Evolutionary conservation across 1,284 basidiomycete species (phyloP), one percentile per base, ranked within the genome.

Genomic region (Cryptococcus jaspeensis): DNA sequence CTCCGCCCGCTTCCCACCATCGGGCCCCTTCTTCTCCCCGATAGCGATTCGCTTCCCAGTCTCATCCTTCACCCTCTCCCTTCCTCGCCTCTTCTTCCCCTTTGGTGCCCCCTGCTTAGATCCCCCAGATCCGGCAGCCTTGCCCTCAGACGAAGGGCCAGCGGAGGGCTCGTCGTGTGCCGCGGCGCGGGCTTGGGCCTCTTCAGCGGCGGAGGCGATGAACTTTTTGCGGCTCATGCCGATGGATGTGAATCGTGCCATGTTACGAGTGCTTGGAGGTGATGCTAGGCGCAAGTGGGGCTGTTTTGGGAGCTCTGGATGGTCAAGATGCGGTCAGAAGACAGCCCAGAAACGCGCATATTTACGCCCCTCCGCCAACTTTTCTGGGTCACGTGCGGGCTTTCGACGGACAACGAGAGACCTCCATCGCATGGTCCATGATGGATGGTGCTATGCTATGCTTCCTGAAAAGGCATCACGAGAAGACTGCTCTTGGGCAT

Each of bases 221-320:
- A 74, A 75, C 25, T 64, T 68, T 60, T 75, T 74, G 38, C 70
- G 67, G 38, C 72, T 66, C 69, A 78, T 70, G 13, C 76, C 76
- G 40, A 79, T 77, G 20, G 72, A 74, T 11, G 78, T 79, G 62
- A 77, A 70, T 38, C 78, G 70, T 13, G 76, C 71, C 78, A 79
- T 79, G 8, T 22, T 48, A 20, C 9, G 43, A 16, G 7, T n/a
- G 40, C 28, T 32, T 32, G 28, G 9, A n/a, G n/a, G 28, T 32
- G 28, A 9, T 32, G 28, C 28, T 32, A 9, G 28, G 28, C 4
- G 5, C 5, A 9, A 32, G 28, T 32, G 5, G 4, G 28, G 28
- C 28, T 32, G 28, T 32, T 32, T 9, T 32, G 28, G 28, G 28
- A 4, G 28, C 28, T 32, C 9, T 32, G 28, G 28, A 9, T 32